Percentiles rank a stretch among this genome's conserved stretches.
Evolutionary conservation across 306 rosid species (phyloP).

Genomic region (Trifolium dubium): DNA sequence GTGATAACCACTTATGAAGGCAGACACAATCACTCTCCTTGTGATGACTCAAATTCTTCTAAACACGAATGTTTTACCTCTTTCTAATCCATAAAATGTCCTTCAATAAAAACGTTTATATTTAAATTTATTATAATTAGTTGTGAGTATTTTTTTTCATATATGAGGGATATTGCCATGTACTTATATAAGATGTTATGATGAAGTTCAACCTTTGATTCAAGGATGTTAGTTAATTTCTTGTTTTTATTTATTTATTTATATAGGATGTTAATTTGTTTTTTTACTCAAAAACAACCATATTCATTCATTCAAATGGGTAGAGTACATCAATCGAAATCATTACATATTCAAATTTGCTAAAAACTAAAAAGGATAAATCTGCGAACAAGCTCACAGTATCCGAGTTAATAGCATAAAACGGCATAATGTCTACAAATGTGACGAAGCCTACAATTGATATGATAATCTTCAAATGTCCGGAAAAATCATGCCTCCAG

Average conservation of each 20-base stretch:
- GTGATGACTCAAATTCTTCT: conserved; percentile 85
- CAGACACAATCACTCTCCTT: conserved; percentile 94
- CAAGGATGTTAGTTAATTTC: not conserved
- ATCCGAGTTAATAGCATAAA: too few species aligned
- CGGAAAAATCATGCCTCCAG: too few species aligned
- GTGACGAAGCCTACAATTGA: too few species aligned
- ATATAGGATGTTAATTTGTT: not conserved
- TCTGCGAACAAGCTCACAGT: too few species aligned
- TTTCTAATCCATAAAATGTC: conserved; percentile 48
- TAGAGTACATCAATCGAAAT: too few species aligned
- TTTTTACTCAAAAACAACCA: too few species aligned
- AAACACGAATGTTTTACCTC: conserved; percentile 89
- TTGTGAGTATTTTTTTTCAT: conserved; percentile 5
- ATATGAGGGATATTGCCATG: conserved; percentile 2
- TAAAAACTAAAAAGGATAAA: too few species aligned
- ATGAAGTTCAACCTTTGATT: conserved; percentile 14
- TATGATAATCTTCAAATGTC: too few species aligned
- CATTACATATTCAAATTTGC: too few species aligned
- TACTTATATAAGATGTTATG: conserved; percentile 1
- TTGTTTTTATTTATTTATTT: too few species aligned
- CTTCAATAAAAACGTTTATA: conserved; percentile 16
- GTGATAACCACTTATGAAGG: conserved; percentile 99
- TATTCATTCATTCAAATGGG: too few species aligned
- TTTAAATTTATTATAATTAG: conserved; percentile 25
- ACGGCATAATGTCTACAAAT: too few species aligned